Conservation (phyloP, 1,284 basidiomycete species). For the Ceratobasidium sp. region DNA sequence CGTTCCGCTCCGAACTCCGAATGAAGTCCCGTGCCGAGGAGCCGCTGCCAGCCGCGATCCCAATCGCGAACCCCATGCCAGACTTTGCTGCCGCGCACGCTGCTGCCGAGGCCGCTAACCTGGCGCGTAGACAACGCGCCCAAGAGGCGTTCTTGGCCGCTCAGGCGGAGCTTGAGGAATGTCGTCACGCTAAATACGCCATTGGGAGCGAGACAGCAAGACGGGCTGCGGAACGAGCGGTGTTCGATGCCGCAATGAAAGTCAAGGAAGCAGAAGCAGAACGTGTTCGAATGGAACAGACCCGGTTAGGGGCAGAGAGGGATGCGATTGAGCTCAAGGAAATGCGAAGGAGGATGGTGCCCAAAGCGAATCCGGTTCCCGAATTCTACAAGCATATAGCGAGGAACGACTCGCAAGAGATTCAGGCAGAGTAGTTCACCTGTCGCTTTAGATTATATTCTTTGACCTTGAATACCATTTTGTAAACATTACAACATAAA, state of each 20-base stretch:
- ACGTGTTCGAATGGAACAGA: slow-evolving; percentile 15
- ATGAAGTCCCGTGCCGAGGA: slow-evolving; percentile 17
- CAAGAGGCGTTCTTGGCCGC: slow-evolving; percentile 30
- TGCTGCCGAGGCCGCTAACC: slow-evolving; percentile 30
- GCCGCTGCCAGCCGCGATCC: slow-evolving; percentile 22
- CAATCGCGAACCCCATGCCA: slow-evolving; percentile 28
- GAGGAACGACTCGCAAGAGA: background rate
- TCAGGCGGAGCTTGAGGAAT: slow-evolving; percentile 25
- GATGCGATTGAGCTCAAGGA: slow-evolving; percentile 33
- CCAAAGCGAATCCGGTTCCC: slow-evolving; percentile 33
- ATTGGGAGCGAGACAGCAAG: slow-evolving; percentile 34
- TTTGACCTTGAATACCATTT: background rate
- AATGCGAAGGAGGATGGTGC: slow-evolving; percentile 28
- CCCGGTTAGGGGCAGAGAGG: slow-evolving; percentile 9
- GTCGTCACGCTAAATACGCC: slow-evolving; percentile 10
- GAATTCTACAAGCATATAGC: slow-evolving; percentile 31
- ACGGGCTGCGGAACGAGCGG: slow-evolving; percentile 31
- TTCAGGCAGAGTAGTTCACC: background rate
- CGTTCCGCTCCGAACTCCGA: slow-evolving; percentile 34
- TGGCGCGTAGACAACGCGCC: slow-evolving; percentile 19
- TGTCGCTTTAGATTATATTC: background rate
- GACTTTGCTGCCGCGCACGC: slow-evolving; percentile 32
- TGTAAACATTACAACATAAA: too few relatives aligned
- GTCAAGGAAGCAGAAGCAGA: slow-evolving; percentile 34
- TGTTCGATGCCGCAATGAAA: slow-evolving; percentile 32